Evolutionary conservation across 163 green algal species (phyloP), one percentile per base, ranked within the genome.

Genomic region (Scenedesmus sp.): DNA sequence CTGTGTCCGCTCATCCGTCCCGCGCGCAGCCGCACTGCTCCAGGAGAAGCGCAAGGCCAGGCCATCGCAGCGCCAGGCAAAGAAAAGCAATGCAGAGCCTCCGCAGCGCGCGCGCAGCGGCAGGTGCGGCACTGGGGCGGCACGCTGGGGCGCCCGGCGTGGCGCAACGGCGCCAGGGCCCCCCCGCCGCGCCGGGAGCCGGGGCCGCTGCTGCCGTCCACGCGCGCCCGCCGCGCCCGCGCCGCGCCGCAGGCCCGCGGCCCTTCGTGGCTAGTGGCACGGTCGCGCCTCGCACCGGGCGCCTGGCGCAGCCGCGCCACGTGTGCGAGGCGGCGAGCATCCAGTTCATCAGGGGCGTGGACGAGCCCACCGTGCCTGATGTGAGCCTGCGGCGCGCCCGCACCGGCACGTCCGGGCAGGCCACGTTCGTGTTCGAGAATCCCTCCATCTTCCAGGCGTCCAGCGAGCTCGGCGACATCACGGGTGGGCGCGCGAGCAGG

Each of bases 391-490:
- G 91, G 13, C 85, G 94, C 24, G 90, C 88, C 18, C 87, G 91
- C 11, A 95, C 97, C n/a, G 96, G 96, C n/a, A 85, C 83, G 34
- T 93, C 75, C 66, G 96, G 96, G 39, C 94, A 89, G 1, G 96
- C 96, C 1, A 92, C 89, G 36, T 98, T 99, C 73, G 51, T 95
- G 1, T 99, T 99, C 66, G 80, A 93, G 15, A 87, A 95, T 45
- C 96, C 96, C 14, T 89, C 89, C 54, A 87, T 99, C 10, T 99
- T 99, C 81, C 94, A 98, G 82, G 92, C 92, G 7, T 89, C 83
- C 14, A 86, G 79, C 26, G 91, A 96, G 47, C 75, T 97, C 63
- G 96, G 96, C 10, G 96, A 99, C 36, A 99, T 99, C 83, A 99
- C 96, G n/a, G 75, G 74, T 81, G 63, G 3, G 62, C 14, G 6